phyloP scores from a whole-genome alignment of 2,329 filamentous ascomycete species.

The Sclerotiophoma versabilis region DNA sequence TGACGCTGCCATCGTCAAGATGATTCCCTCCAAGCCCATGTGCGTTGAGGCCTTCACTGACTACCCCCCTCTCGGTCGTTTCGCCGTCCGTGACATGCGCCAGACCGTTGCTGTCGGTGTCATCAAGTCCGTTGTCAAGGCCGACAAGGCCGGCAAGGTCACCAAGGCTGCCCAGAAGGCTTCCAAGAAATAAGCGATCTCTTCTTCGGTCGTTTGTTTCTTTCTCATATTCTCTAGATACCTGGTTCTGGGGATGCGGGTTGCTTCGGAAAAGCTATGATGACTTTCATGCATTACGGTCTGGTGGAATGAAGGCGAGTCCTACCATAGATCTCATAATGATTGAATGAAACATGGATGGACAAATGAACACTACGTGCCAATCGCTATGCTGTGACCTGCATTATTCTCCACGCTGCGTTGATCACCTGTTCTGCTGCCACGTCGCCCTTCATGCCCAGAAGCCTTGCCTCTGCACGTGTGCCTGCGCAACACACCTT shows the following conservation, averaged over 20 bases:
- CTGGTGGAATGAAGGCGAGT: constrained; percentile 43
- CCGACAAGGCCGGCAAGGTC: constrained; percentile 60
- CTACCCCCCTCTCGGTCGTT: constrained; percentile 99
- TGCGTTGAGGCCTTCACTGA: constrained; percentile 99
- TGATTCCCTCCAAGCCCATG: constrained; percentile 99
- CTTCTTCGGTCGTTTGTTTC: constrained; percentile 41
- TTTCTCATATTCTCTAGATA: constrained; percentile 43
- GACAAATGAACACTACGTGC: constrained; percentile 23
- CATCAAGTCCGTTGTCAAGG: constrained; percentile 72
- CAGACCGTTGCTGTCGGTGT: constrained; percentile 88
- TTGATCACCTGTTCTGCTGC: too few species aligned
- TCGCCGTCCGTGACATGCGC: constrained; percentile 98
- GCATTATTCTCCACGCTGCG: neutral
- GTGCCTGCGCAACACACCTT: too few species aligned
- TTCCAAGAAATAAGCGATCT: constrained; percentile 52
- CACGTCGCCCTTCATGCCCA: too few species aligned
- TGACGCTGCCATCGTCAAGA: constrained; percentile 99
- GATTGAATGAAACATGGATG: constrained; percentile 50
- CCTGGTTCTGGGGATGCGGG: constrained; percentile 48
- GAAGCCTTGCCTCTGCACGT: too few species aligned
- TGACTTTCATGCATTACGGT: constrained; percentile 50
- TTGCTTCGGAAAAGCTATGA: constrained; percentile 48
- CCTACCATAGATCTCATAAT: constrained; percentile 51
- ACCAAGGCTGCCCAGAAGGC: constrained; percentile 57
- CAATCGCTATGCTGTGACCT: neutral